These are phyloP conservation scores for Pythium volutum DNA, from an alignment of 352 stramenopile species.

Conservation along the genomic window DNA sequence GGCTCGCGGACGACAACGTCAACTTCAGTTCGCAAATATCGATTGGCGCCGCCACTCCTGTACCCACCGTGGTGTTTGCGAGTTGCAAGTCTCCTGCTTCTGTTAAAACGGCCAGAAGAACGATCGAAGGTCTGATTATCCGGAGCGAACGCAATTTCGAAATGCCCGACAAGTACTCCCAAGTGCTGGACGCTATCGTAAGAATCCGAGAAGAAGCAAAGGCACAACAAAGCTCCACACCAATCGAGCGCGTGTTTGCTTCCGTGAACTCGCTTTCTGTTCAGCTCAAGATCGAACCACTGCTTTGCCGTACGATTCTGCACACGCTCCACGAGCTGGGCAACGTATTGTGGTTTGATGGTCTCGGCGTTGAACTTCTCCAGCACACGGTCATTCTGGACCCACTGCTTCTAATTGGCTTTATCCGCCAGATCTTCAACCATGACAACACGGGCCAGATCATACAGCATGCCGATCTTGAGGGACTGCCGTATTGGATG, in stretches of 20 bases:
- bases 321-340: conserved; percentile 13
- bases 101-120: background rate
- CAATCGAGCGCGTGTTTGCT: background rate
- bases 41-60: background rate
- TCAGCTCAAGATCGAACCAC: background rate
- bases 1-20: no score
- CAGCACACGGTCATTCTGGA: conserved; percentile 3
- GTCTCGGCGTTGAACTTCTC: background rate
- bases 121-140: conserved; percentile 1
- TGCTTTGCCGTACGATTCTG: conserved; percentile 3
- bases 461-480: background rate
- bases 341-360: conserved; percentile 16
- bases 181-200: background rate
- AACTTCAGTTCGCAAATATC: no score
- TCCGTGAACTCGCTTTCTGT: background rate
- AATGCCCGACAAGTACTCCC: conserved; percentile 16
- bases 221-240: background rate
- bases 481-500: background rate
- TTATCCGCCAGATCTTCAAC: conserved; percentile 8
- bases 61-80: background rate
- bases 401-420: conserved; percentile 16
- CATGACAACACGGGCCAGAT: background rate
- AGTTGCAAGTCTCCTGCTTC: background rate
- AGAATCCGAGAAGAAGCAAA: background rate
- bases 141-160: conserved; percentile 1